phyloP scores from a whole-genome alignment of 139 green algal species.

The Coccomyxa sp. region DNA sequence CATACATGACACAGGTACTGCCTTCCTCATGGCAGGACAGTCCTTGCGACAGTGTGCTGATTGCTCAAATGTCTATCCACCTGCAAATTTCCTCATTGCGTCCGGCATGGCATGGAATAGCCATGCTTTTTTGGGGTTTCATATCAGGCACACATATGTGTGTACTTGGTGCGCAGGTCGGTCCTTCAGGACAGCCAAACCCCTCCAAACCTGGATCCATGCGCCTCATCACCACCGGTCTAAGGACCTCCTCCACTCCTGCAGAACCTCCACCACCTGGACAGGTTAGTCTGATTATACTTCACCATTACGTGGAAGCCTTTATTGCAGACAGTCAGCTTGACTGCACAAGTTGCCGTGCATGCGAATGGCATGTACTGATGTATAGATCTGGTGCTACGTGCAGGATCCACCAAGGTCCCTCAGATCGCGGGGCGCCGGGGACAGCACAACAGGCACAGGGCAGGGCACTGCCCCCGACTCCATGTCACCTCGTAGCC shows the following conservation, averaged over 20 bases:
- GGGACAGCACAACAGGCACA: not conserved
- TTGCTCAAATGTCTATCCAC: not conserved
- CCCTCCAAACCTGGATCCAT: not conserved
- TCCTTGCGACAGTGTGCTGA: not conserved
- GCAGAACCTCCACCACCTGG: not conserved
- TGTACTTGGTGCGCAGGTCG: not conserved
- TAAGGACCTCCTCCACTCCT: not conserved
- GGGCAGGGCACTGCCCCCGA: not conserved
- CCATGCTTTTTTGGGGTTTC: not conserved
- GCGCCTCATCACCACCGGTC: not conserved
- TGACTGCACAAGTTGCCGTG: too few species aligned
- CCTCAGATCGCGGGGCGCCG: not conserved
- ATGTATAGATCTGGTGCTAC: not conserved
- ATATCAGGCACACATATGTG: not conserved
- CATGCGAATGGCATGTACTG: not conserved
- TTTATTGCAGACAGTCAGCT: not conserved
- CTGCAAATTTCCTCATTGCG: not conserved
- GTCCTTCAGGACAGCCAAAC: not conserved
- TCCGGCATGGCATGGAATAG: not conserved
- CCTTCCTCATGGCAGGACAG: not conserved
- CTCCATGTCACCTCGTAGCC: not conserved
- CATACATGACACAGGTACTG: not conserved
- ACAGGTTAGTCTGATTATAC: not conserved
- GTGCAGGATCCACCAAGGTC: not conserved
- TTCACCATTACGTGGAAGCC: not conserved